These are phyloP conservation scores for Gnomoniopsis smithogilvyi DNA, from an alignment of 2,329 filamentous ascomycete genomes.

Conservation along the genomic window DNA sequence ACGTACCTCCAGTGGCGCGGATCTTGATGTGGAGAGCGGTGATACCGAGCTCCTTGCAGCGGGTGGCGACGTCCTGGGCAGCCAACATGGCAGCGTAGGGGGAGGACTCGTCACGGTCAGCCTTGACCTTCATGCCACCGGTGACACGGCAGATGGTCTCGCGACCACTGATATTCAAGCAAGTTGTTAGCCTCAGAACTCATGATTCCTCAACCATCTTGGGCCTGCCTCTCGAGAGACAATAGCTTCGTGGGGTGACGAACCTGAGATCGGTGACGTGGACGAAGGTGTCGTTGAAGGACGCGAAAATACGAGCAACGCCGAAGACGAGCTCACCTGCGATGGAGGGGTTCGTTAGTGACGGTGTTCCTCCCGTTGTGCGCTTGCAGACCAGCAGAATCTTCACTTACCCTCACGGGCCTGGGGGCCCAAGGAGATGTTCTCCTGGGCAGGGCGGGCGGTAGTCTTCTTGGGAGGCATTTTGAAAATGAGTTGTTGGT, in stretches of 20 bases:
- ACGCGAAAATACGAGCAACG: slow-evolving; percentile 97
- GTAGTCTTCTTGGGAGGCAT: slow-evolving; percentile 86
- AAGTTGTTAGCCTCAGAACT: slow-evolving; percentile 57
- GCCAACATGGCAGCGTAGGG: slow-evolving; percentile 99
- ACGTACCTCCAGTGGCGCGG: slow-evolving; percentile 92
- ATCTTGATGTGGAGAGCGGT: slow-evolving; percentile 99
- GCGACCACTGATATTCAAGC: slow-evolving; percentile 84
- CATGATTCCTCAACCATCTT: slow-evolving; percentile 4
- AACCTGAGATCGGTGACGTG: slow-evolving; percentile 99
- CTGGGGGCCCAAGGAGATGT: slow-evolving; percentile 96
- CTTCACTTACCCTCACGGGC: slow-evolving; percentile 79
- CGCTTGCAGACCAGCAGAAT: slow-evolving; percentile 6
- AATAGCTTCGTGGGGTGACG: slow-evolving; percentile 35
- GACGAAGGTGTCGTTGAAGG: slow-evolving; percentile 91
- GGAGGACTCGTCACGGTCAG: slow-evolving; percentile 99
- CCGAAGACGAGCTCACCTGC: slow-evolving; percentile 95
- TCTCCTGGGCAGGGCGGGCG: slow-evolving; percentile 82
- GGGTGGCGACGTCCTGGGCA: slow-evolving; percentile 93
- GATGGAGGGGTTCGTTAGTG: slow-evolving; percentile 21
- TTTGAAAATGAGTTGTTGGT: slow-evolving; percentile 41
- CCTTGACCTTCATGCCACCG: slow-evolving; percentile 99
- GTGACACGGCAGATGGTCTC: slow-evolving; percentile 99
- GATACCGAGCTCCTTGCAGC: slow-evolving; percentile 69
- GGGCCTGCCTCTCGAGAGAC: neutral
- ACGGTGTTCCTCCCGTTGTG: neutral